These are phyloP conservation scores for Dissoconium aciculare DNA, from an alignment of 2,329 filamentous ascomycete genomes.

Conservation along the genomic window DNA sequence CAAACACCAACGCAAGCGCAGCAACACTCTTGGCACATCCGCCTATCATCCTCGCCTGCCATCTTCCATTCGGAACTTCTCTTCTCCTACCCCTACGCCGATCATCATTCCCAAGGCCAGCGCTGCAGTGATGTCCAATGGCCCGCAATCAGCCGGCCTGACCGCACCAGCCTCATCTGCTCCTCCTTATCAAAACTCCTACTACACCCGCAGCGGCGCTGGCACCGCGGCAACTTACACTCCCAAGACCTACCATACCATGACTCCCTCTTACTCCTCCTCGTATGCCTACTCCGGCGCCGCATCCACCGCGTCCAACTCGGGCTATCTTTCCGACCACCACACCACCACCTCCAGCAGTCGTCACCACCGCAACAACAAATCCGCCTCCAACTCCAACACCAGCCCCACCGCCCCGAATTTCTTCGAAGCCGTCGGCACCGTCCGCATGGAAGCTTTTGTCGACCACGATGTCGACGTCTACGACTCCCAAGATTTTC, in stretches of 20 bases:
- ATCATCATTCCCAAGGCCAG: background rate
- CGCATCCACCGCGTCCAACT: no score
- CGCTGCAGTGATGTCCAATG: background rate
- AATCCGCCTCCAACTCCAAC: slow-evolving; percentile 10
- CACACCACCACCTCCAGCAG: slow-evolving; percentile 17
- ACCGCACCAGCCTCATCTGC: no score
- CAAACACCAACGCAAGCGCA: slow-evolving; percentile 66
- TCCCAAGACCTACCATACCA: no score
- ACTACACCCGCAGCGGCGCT: background rate
- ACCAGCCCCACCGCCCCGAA: slow-evolving; percentile 26
- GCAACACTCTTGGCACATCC: slow-evolving; percentile 46
- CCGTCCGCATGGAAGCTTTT: slow-evolving; percentile 93
- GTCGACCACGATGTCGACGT: slow-evolving; percentile 46
- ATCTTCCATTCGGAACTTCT: background rate
- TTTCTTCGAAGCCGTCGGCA: slow-evolving; percentile 81
- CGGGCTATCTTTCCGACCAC: slow-evolving; percentile 14
- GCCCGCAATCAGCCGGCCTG: background rate
- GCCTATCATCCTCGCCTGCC: slow-evolving; percentile 7
- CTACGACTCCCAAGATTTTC: no score
- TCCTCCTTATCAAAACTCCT: no score
- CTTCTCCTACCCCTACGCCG: slow-evolving; percentile 1
- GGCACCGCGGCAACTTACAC: no score
- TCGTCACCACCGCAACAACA: slow-evolving; percentile 8
- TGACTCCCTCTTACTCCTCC: slow-evolving; percentile 4
- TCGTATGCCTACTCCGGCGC: no score